Conservation (phyloP, 139 green algal genomes). For the Chlorella sp. region DNA sequence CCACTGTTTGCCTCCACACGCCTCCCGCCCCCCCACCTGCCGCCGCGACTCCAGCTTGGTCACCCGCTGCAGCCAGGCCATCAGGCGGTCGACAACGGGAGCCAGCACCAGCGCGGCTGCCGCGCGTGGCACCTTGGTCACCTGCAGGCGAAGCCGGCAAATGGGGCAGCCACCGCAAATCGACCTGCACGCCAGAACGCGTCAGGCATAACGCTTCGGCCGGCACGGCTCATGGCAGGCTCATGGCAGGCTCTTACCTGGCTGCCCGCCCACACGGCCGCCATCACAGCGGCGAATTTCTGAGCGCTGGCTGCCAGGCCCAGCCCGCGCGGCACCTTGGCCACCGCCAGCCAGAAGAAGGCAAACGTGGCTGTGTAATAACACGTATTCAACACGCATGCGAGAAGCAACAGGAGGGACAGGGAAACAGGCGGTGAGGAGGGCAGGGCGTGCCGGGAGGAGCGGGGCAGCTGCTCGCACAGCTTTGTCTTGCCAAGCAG, state of each 20-base stretch:
- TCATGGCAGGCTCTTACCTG: conserved; percentile 32
- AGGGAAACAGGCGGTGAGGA: neutral
- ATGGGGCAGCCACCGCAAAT: no score
- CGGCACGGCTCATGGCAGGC: no score
- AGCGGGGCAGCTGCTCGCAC: no score
- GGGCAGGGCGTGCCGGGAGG: neutral
- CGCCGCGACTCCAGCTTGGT: no score
- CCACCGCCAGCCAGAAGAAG: conserved; percentile 31
- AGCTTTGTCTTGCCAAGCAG: no score
- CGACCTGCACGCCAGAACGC: no score
- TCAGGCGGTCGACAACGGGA: conserved; percentile 26
- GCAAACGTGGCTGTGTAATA: conserved; percentile 64
- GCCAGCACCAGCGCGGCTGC: conserved; percentile 18
- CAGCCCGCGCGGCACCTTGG: conserved; percentile 24
- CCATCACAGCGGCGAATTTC: conserved; percentile 47
- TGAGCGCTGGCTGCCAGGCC: conserved; percentile 15
- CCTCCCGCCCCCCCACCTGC: no score
- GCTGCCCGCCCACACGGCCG: conserved; percentile 67
- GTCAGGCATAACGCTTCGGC: no score
- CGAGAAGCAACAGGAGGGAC: neutral
- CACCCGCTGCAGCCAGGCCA: neutral
- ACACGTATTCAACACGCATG: conserved; percentile 65
- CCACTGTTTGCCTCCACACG: no score
- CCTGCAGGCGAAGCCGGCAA: no score
- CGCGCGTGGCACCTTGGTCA: conserved; percentile 60